Evolutionary conservation across 257 asterid species (phyloP), one percentile per base, ranked within the genome.

Genomic region (Scutellaria baicalensis): DNA sequence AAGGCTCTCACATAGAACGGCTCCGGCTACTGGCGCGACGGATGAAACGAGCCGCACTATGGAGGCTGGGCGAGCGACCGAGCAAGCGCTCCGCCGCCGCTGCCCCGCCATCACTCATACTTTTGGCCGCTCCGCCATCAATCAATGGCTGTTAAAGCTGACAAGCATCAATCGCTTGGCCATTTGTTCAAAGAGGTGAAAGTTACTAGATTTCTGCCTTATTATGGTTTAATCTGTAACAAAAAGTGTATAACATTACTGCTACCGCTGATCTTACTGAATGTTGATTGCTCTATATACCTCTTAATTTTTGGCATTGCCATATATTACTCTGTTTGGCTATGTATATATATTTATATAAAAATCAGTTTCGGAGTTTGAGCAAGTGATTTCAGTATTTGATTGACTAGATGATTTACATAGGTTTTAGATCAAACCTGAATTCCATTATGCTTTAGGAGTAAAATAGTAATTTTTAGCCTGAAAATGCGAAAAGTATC

Each of bases 161-260:
- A n/a, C 57, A 81, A 65, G 69, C 72, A 66, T 57, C 86, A 69
- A 39, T 85, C 87, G 74, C 89, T 85, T 5, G 82, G 87, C 2
- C 72, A 72, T 73, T 69, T 80, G 80, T 73, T 85, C 55, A 65
- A 66, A 16, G 82, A 83, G 89, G 91, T 85, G 75, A 75, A 57
- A 49, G 61, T 20, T 38, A 35, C 47, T 6, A 13, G 35, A 51
- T 55, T 55, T 55, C 5, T 4, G 10, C 13, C 59, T 58, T 61
- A 14, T 59, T 69, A n/a, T 31, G 3, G 16, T 55, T 49, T 40
- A 16, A 38, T 58, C 43, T 56, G 23, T 18, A 12, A 13, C 9
- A 16, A 33, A n/a, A 20, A 14, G 1, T 4, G 20, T 4, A 7
- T 1, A 48, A 14, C 50, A 44, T 44, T n/a, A 16, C 56, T 9